These are phyloP conservation scores for Adansonia rubrostipa DNA, from an alignment of 441 rosid species.

Conservation along the genomic window DNA sequence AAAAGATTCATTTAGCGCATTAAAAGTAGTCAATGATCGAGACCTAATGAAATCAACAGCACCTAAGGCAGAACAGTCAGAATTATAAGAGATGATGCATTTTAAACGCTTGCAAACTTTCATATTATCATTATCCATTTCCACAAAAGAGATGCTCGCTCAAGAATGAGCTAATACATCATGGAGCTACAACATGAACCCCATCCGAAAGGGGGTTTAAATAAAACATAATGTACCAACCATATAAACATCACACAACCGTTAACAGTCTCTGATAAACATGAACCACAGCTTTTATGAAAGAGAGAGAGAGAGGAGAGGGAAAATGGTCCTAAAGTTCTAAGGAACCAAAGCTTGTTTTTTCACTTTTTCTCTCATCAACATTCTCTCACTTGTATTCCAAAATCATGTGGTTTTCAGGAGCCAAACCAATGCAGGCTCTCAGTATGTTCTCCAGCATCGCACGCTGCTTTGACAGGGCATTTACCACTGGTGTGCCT, in stretches of 20 bases:
- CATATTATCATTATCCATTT: constrained; percentile 7
- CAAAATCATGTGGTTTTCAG: constrained; percentile 96
- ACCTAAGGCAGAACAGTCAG: not conserved
- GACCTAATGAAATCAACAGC: not conserved
- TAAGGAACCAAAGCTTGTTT: constrained; percentile 4
- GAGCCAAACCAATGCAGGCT: constrained; percentile 90
- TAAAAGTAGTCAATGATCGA: not conserved
- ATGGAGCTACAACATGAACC: too few relatives aligned
- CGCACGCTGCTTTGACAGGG: constrained; percentile 88
- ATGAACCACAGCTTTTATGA: constrained; percentile 21
- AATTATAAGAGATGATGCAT: not conserved
- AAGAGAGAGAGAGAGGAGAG: not conserved
- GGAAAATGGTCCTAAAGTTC: constrained; percentile 22
- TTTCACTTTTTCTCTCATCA: constrained; percentile 22
- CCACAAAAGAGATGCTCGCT: constrained; percentile 10
- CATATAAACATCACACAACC: not conserved
- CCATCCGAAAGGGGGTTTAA: not conserved
- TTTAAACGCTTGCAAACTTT: too few relatives aligned
- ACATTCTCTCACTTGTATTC: constrained; percentile 72
- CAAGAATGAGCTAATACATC: not conserved
- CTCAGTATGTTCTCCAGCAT: constrained; percentile 96
- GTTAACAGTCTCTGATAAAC: constrained; percentile 20
- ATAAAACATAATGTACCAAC: not conserved
- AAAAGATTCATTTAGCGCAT: not conserved
- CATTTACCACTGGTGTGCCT: constrained; percentile 94